Percentiles rank a stretch among this genome's conserved stretches.
phyloP scores from a whole-genome alignment of 139 green algal species.

The Microglena sp. region DNA sequence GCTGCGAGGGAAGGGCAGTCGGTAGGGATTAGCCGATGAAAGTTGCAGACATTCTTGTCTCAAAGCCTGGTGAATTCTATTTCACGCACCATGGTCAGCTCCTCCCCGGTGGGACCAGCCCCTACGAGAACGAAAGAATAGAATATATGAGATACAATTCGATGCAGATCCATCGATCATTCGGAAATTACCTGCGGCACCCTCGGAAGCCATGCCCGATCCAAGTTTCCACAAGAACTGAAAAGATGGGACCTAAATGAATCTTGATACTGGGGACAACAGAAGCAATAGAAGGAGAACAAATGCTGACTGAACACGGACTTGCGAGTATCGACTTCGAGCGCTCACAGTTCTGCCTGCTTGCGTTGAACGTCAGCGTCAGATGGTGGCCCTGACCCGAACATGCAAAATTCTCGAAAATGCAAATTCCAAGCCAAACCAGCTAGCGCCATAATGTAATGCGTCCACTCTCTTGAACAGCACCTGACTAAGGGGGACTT shows the following conservation, averaged over 20 bases:
- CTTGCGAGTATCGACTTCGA: no score
- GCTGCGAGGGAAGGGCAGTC: conserved; percentile 12
- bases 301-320: no score
- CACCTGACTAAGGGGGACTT: no score
- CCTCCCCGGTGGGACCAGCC: conserved; percentile 12
- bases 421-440: no score
- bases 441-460: no score
- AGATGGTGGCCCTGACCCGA: no score
- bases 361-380: no score
- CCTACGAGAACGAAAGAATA: conserved; percentile 2
- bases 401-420: no score
- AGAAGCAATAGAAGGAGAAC: neutral
- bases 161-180: neutral
- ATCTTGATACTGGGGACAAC: neutral
- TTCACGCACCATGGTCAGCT: conserved; percentile 33
- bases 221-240: neutral
- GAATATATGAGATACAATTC: neutral
- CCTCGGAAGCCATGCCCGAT: neutral
- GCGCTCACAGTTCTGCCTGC: no score
- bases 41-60: neutral
- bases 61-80: neutral
- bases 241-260: neutral
- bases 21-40: neutral
- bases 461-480: no score
- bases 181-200: neutral